Conservation (phyloP, 2,329 filamentous ascomycete genomes). For the Diaporthe velutina region DNA sequence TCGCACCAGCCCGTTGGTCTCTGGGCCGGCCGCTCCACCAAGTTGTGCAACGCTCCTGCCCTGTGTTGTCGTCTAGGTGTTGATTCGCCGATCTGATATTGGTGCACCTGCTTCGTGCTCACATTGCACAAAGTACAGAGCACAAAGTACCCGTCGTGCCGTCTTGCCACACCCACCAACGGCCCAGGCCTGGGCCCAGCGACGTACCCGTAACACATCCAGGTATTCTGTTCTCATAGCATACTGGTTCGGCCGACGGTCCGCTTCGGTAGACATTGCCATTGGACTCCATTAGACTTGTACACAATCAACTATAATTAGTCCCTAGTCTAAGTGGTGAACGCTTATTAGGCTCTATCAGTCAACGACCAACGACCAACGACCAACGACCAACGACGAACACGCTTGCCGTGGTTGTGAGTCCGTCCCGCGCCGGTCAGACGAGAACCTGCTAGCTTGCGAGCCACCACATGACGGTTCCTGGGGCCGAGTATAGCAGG, state of each 20-base stretch:
- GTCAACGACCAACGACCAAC: no score
- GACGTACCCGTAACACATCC: not conserved
- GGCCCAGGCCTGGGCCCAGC: not conserved
- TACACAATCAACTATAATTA: not conserved
- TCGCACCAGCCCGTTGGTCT: constrained; percentile 8
- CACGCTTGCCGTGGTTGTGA: constrained; percentile 17
- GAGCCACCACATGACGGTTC: not conserved
- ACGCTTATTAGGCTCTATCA: not conserved
- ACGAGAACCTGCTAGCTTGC: constrained; percentile 4
- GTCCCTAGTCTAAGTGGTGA: not conserved
- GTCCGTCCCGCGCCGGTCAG: constrained; percentile 11
- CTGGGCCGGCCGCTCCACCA: not conserved
- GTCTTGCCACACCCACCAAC: not conserved
- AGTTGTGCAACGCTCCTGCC: not conserved
- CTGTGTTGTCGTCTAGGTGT: not conserved
- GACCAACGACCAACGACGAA: not conserved
- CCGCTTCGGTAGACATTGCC: not conserved
- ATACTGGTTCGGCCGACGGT: not conserved
- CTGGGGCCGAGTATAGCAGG: not conserved
- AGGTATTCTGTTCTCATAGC: not conserved
- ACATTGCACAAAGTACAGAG: not conserved
- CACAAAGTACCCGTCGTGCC: not conserved
- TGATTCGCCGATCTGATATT: not conserved
- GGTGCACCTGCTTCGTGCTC: not conserved
- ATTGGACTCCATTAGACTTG: not conserved